Evolutionary conservation across 805 yeast genomes (phyloP).

Genomic region (Zygosaccharomyces bisporus): DNA sequence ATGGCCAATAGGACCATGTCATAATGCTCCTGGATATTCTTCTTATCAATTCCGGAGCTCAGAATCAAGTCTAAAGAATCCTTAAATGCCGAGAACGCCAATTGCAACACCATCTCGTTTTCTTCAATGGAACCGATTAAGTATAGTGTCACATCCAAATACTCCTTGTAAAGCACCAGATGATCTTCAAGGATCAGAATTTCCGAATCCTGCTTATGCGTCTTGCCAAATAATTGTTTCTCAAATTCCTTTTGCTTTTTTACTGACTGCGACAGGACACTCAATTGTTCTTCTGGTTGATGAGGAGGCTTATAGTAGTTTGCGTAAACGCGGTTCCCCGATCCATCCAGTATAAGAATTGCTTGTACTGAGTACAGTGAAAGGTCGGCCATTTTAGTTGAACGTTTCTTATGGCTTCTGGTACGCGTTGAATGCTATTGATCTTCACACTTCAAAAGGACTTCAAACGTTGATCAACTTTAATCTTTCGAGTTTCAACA

Average conservation of each 20-base stretch:
- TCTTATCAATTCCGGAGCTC: conserved; percentile 63
- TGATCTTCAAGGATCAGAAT: conserved; percentile 74
- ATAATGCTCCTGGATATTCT: conserved; percentile 72
- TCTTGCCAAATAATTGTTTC: conserved; percentile 61
- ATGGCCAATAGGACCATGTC: conserved; percentile 82
- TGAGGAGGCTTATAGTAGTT: conserved; percentile 79
- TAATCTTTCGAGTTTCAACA: conserved; percentile 2
- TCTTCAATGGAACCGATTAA: conserved; percentile 72
- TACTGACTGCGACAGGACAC: conserved; percentile 37
- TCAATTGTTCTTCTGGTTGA: conserved; percentile 30
- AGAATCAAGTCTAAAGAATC: conserved; percentile 79
- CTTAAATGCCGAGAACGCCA: conserved; percentile 68
- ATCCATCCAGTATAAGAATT: conserved; percentile 71
- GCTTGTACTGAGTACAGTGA: conserved; percentile 83
- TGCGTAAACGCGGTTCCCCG: conserved; percentile 75
- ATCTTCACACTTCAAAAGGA: neutral
- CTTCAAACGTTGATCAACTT: conserved; percentile 2
- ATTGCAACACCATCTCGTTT: conserved; percentile 77
- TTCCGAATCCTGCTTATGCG: conserved; percentile 78
- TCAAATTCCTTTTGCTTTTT: conserved; percentile 79
- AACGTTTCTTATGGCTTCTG: neutral
- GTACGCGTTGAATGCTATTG: conserved; percentile 1
- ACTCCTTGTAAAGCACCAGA: conserved; percentile 81
- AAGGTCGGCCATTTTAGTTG: conserved; percentile 37
- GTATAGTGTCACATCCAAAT: conserved; percentile 68